phyloP scores from a whole-genome alignment of 31 red algal species.

The Endocladia muricata region DNA sequence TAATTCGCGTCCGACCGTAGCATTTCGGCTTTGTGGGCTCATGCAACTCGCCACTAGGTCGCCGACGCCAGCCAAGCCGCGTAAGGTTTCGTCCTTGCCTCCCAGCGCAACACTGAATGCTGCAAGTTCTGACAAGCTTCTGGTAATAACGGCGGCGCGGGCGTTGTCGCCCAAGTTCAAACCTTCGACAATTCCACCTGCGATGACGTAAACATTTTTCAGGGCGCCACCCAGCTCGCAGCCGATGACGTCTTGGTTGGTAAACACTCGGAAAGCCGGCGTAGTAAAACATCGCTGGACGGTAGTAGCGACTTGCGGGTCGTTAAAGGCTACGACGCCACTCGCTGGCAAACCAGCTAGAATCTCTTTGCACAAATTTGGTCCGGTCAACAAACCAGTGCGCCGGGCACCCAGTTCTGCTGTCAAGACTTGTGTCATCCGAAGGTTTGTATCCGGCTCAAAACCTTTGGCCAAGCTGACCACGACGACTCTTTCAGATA shows the following conservation, averaged over 20 bases:
- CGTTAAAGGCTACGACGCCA: too few relatives aligned
- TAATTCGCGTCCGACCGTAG: neutral
- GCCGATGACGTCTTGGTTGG: neutral
- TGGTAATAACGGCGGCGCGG: neutral
- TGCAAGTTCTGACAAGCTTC: slow-evolving; percentile 1
- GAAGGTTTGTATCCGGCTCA: too few relatives aligned
- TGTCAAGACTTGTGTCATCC: too few relatives aligned
- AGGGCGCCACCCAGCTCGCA: slow-evolving; percentile 19
- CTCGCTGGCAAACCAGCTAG: too few relatives aligned
- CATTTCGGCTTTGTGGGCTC: slow-evolving; percentile 2
- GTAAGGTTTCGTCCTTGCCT: neutral
- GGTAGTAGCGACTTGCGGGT: too few relatives aligned
- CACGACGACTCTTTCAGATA: too few relatives aligned
- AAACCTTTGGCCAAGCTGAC: too few relatives aligned
- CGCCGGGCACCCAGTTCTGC: too few relatives aligned
- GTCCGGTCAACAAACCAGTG: too few relatives aligned
- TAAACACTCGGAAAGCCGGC: slow-evolving; percentile 11
- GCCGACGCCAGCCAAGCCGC: slow-evolving; percentile 16
- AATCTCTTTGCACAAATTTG: too few relatives aligned
- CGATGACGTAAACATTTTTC: slow-evolving; percentile 11
- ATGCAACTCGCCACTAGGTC: slow-evolving; percentile 10
- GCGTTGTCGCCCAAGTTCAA: neutral
- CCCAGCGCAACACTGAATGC: neutral
- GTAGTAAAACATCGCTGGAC: too few relatives aligned
- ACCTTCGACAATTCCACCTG: neutral